A percentile compares a stretch with the other conserved stretches of the same genome.
Evolutionary conservation across 441 rosid genomes (phyloP).

Genomic region (Erysimum pusillum): DNA sequence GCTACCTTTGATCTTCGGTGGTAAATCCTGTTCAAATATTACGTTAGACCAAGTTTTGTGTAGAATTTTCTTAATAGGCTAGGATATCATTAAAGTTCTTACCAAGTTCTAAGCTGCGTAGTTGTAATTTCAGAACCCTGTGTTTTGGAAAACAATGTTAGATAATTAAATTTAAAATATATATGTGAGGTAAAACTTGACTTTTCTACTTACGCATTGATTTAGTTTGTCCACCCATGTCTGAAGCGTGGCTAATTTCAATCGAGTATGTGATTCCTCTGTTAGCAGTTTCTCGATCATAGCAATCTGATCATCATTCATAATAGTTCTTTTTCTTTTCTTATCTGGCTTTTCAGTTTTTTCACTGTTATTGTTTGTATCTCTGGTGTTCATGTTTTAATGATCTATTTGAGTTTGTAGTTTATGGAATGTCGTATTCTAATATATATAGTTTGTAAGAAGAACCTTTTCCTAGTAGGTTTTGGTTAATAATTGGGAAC

Average conservation of each 20-base stretch:
- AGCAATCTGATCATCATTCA: background rate
- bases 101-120: background rate
- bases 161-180: background rate
- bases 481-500: too few relatives aligned
- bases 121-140: background rate
- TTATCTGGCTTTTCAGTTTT: background rate
- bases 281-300: background rate
- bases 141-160: too few relatives aligned
- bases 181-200: background rate
- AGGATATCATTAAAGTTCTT: background rate
- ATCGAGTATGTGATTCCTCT: background rate
- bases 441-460: too few relatives aligned
- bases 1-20: background rate
- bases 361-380: too few relatives aligned
- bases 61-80: too few relatives aligned
- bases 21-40: background rate
- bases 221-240: background rate
- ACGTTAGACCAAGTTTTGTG: too few relatives aligned
- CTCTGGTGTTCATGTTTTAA: too few relatives aligned
- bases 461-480: too few relatives aligned
- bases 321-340: background rate
- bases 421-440: too few relatives aligned
- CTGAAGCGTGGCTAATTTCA: background rate
- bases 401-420: too few relatives aligned
- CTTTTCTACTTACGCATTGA: background rate